Conservation (phyloP, 306 rosid species). For the Vigna reflexopilosa region DNA sequence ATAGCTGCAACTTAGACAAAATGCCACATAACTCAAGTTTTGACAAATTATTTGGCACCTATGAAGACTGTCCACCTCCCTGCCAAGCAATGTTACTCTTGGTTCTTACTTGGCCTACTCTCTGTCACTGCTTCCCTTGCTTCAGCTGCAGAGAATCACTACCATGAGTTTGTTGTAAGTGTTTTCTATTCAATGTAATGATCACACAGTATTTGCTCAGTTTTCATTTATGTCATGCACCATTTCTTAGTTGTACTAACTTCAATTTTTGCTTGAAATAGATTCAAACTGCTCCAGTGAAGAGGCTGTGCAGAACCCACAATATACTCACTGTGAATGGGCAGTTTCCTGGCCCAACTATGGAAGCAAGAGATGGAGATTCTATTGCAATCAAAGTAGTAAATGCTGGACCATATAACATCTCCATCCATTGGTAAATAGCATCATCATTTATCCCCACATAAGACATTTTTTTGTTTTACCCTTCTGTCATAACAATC, state of each 20-base stretch:
- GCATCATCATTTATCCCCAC: conserved; percentile 31
- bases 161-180: conserved; percentile 83
- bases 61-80: conserved; percentile 56
- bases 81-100: conserved; percentile 44
- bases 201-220: conserved; percentile 9
- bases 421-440: conserved; percentile 79
- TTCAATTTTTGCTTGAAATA: conserved; percentile 42
- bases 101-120: conserved; percentile 52
- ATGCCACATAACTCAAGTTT: conserved; percentile 41
- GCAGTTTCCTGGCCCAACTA: conserved; percentile 83
- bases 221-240: neutral
- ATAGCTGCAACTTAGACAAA: conserved; percentile 44
- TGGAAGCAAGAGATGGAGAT: conserved; percentile 74
- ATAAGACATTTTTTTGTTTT: neutral
- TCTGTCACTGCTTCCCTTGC: conserved; percentile 51
- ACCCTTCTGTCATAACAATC: conserved; percentile 4
- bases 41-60: conserved; percentile 46
- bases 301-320: conserved; percentile 87
- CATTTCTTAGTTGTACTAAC: neutral
- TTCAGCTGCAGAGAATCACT: conserved; percentile 64
- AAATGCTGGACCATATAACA: conserved; percentile 69
- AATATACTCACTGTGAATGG: conserved; percentile 76
- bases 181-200: conserved; percentile 7
- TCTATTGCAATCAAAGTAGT: conserved; percentile 69
- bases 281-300: conserved; percentile 67